Evolutionary conservation across 1,284 basidiomycete species (phyloP).

Genomic region (Fomitopsis schrenkii): DNA sequence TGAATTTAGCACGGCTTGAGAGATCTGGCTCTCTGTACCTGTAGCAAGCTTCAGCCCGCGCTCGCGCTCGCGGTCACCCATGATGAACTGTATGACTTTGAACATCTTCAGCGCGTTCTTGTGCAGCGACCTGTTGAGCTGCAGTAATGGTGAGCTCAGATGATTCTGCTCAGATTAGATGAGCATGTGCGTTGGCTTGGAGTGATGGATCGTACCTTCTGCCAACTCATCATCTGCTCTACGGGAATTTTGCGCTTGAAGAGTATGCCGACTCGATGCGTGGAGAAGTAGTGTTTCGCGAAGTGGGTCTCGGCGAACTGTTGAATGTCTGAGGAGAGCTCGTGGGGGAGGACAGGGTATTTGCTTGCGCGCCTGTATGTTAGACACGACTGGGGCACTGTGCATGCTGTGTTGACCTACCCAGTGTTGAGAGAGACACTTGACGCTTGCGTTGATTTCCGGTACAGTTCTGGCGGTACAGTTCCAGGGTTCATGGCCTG

Average conservation of each 20-base stretch:
- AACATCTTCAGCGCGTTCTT: conserved; percentile 81
- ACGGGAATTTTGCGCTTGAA: conserved; percentile 78
- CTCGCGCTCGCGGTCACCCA: conserved; percentile 85
- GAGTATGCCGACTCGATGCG: conserved; percentile 79
- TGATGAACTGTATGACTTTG: conserved; percentile 85
- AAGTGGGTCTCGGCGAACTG: conserved; percentile 83
- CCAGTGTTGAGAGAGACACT: conserved; percentile 56
- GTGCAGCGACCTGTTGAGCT: conserved; percentile 54
- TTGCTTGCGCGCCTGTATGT: conserved; percentile 34
- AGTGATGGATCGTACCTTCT: conserved; percentile 48
- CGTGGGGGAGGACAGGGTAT: conserved; percentile 70
- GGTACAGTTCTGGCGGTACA: conserved; percentile 46
- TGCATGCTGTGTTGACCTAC: conserved; percentile 36
- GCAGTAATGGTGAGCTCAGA: conserved; percentile 69
- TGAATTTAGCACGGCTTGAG: conserved; percentile 40
- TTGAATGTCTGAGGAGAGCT: conserved; percentile 78
- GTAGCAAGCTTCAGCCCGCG: conserved; percentile 30
- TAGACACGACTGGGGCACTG: background rate
- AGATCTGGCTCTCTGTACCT: conserved; percentile 38
- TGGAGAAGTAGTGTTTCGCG: conserved; percentile 86
- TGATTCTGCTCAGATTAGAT: conserved; percentile 38
- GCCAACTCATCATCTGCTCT: conserved; percentile 86
- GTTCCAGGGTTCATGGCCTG: conserved; percentile 61
- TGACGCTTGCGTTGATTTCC: conserved; percentile 25
- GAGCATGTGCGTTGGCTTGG: background rate